phyloP scores from a whole-genome alignment of 495 filamentous ascomycete genomes.

The Penicillium alfredii region DNA sequence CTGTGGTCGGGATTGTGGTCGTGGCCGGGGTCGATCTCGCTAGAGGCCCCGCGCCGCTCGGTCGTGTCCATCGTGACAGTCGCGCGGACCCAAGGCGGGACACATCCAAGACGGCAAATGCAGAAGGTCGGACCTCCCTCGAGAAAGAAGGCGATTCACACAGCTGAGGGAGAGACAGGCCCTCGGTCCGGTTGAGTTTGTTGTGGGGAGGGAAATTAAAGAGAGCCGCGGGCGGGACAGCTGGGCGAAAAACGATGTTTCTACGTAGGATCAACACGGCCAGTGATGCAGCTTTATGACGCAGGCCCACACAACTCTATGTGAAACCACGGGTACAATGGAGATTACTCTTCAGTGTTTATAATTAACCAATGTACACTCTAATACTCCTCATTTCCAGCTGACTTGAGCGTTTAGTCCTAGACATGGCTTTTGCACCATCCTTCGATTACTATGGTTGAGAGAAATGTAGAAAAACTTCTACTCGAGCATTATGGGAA shows the following conservation, averaged over 20 bases:
- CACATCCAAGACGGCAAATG: no score
- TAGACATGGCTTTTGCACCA: no score
- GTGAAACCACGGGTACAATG: constrained; percentile 7
- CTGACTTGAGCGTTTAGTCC: background rate
- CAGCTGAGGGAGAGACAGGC: no score
- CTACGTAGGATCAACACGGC: constrained; percentile 23
- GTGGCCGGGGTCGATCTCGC: constrained; percentile 23
- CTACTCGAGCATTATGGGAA: no score
- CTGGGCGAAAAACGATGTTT: constrained; percentile 15
- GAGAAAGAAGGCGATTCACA: no score
- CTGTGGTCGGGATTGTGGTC: constrained; percentile 16
- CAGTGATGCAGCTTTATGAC: constrained; percentile 25
- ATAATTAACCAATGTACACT: no score
- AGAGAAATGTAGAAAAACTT: no score
- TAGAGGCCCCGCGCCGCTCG: constrained; percentile 34
- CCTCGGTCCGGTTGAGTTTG: constrained; percentile 11
- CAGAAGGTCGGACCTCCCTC: no score
- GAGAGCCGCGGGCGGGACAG: no score
- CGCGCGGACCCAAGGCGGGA: constrained; percentile 13
- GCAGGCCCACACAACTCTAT: constrained; percentile 11
- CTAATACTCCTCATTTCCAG: no score
- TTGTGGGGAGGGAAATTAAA: constrained; percentile 11
- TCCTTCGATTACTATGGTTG: no score
- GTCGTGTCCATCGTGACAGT: constrained; percentile 34
- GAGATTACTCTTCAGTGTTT: no score